Conservation (phyloP, 73 alveolate genomes). For the Stentor roeselii region DNA sequence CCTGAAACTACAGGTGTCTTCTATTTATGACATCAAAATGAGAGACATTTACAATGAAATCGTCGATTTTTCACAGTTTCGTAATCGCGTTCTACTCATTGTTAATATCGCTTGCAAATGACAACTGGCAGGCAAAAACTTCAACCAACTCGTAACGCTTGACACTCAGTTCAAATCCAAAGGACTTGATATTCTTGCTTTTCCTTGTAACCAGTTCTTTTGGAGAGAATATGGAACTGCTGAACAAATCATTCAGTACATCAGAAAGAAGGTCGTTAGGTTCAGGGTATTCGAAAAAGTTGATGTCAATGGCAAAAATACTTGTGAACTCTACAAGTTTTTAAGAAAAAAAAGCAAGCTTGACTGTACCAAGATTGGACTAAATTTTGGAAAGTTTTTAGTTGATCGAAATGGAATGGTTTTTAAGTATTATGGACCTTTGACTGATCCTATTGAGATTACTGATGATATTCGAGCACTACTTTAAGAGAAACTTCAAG, state of each 20-base stretch:
- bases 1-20: background rate
- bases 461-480: too few relatives aligned
- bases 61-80: background rate
- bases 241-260: slow-evolving; percentile 45
- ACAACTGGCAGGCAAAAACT: slow-evolving; percentile 31
- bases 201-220: slow-evolving; percentile 67
- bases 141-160: slow-evolving; percentile 46
- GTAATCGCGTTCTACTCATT: slow-evolving; percentile 21
- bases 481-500: too few relatives aligned
- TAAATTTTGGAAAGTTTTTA: slow-evolving; percentile 60
- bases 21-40: slow-evolving; percentile 11
- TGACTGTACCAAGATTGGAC: slow-evolving; percentile 47
- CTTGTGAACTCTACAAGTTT: slow-evolving; percentile 59
- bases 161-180: slow-evolving; percentile 48
- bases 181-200: slow-evolving; percentile 67
- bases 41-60: background rate
- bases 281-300: slow-evolving; percentile 62
- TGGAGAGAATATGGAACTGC: slow-evolving; percentile 53
- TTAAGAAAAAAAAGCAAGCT: slow-evolving; percentile 53
- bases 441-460: slow-evolving; percentile 25
- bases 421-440: slow-evolving; percentile 39
- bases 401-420: slow-evolving; percentile 47
- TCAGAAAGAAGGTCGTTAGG: slow-evolving; percentile 37
- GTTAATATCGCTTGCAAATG: slow-evolving; percentile 54
- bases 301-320: slow-evolving; percentile 69